Evolutionary conservation across 495 filamentous ascomycete genomes (phyloP), one percentile per base, ranked within the genome.

Genomic region (Patellaria atrata): DNA sequence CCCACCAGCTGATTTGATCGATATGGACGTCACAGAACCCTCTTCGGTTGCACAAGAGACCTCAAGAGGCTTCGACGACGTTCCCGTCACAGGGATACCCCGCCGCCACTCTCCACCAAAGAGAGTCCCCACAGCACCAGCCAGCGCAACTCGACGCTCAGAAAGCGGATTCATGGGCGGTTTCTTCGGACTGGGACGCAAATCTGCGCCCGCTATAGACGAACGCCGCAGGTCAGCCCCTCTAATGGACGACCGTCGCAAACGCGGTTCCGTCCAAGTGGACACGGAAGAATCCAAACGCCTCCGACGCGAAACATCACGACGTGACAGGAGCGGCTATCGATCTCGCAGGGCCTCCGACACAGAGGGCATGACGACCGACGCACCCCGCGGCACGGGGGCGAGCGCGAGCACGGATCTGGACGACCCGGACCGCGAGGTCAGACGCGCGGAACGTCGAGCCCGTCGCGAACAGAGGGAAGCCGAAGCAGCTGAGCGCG

Each of bases 181-280:
- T 12, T 8, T 12, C 23, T 8, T 8, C 23, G 23, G 23, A 26
- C 23, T 26, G 18, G 9, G 31, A 9, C 10, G 33, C 33, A 12
- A 33, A 41, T 30, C 14, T n/a, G 23, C 35, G 8, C 17, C 36
- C 8, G 31, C 30, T 31, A 36, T 29, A 19, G 42, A 37, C 19
- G 40, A 46, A 18, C 44, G 48, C 15, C 37, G 38, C 26, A 40
- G 38, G 22, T 39, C 38, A 36, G 39, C 39, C n/a, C 45, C 45
- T 40, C 42, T 47, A 24, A 39, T 30, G 23, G 48, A 51, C 30
- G 48, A 46, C 38, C 48, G 48, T 16, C 44, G 44, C 26, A 51
- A 47, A 23, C 44, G 44, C 22, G 44, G 40, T 3, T 44, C 48
- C 9, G 45, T 34, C 7, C 47, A 40, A n/a, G n/a, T 19, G 8